Evolutionary conservation across 352 stramenopile genomes (phyloP).

Genomic region (Pilasporangium apinafurcum): DNA sequence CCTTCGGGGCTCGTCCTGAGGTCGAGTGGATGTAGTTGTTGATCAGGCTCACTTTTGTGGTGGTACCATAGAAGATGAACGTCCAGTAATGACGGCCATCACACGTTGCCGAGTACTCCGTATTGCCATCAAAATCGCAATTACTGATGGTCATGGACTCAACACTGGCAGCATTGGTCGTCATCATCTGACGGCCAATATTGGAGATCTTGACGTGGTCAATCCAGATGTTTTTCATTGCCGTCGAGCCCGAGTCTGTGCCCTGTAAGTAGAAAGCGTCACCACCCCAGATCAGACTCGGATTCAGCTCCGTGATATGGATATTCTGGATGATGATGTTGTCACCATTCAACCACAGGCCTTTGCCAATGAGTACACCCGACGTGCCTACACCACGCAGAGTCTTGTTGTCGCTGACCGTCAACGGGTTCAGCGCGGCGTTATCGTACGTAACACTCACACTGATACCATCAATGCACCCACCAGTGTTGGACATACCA

Average conservation of each 20-base stretch:
- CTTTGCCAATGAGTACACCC: constrained; percentile 27
- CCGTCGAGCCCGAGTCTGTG: constrained; percentile 8
- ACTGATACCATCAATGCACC: constrained; percentile 23
- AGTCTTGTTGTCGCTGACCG: constrained; percentile 22
- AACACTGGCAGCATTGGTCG: constrained; percentile 20
- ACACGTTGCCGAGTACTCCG: constrained; percentile 30
- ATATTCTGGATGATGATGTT: constrained; percentile 37
- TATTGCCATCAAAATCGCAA: constrained; percentile 43
- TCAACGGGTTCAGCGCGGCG: constrained; percentile 19
- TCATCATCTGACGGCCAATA: constrained; percentile 34
- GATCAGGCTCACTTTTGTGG: constrained; percentile 17
- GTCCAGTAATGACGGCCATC: constrained; percentile 50
- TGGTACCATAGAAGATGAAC: constrained; percentile 21
- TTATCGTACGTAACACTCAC: constrained; percentile 38
- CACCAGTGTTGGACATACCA: constrained; percentile 42
- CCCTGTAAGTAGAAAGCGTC: too few relatives aligned
- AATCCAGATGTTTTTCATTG: constrained; percentile 31
- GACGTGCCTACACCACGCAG: constrained; percentile 19
- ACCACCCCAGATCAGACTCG: constrained; percentile 24
- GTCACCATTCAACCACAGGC: constrained; percentile 16
- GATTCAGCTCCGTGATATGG: constrained; percentile 32
- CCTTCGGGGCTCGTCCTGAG: constrained; percentile 27
- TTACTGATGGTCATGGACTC: constrained; percentile 39
- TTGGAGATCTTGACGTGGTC: constrained; percentile 38
- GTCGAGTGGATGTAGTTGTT: constrained; percentile 33